A percentile compares a stretch with the other conserved stretches of the same genome.
These are phyloP conservation scores for Fagopyrum tataricum DNA, from an alignment of 148 eudicot genomes.

Conservation along the genomic window DNA sequence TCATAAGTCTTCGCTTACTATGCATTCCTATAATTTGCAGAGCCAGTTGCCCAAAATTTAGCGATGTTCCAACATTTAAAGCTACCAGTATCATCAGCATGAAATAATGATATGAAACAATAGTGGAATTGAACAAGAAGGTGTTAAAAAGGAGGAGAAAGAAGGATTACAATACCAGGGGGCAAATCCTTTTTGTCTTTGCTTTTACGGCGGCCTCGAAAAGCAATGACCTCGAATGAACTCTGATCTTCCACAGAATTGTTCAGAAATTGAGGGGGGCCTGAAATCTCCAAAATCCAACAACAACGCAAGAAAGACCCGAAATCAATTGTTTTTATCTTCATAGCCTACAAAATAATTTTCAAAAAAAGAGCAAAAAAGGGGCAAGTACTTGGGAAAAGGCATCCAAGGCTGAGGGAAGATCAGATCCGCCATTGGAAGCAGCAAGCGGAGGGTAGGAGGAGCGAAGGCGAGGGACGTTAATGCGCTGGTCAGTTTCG, in stretches of 20 bases:
- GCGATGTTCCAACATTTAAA: background rate
- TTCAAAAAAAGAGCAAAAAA: background rate
- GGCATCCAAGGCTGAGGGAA: slow-evolving; percentile 83
- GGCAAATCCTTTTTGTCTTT: slow-evolving; percentile 72
- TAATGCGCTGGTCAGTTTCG: slow-evolving; percentile 21
- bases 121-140: background rate
- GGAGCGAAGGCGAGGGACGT: slow-evolving; percentile 22
- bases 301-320: slow-evolving; percentile 14
- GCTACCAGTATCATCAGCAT: slow-evolving; percentile 9
- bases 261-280: slow-evolving; percentile 81
- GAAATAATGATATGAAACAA: background rate
- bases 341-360: background rate
- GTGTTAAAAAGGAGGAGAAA: background rate
- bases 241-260: slow-evolving; percentile 46
- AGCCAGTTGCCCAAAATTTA: background rate
- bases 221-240: slow-evolving; percentile 20
- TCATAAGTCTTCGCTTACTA: too few relatives aligned
- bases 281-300: slow-evolving; percentile 53
- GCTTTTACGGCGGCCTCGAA: slow-evolving; percentile 39
- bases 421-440: slow-evolving; percentile 40
- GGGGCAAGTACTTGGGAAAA: slow-evolving; percentile 58
- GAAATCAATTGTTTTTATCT: background rate
- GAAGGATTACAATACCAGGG: slow-evolving; percentile 35
- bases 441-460: slow-evolving; percentile 37
- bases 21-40: background rate